Percentiles rank a stretch among this genome's conserved stretches.
phyloP scores from a whole-genome alignment of 768 basidiomycete species.

The Tricholoma furcatifolium region DNA sequence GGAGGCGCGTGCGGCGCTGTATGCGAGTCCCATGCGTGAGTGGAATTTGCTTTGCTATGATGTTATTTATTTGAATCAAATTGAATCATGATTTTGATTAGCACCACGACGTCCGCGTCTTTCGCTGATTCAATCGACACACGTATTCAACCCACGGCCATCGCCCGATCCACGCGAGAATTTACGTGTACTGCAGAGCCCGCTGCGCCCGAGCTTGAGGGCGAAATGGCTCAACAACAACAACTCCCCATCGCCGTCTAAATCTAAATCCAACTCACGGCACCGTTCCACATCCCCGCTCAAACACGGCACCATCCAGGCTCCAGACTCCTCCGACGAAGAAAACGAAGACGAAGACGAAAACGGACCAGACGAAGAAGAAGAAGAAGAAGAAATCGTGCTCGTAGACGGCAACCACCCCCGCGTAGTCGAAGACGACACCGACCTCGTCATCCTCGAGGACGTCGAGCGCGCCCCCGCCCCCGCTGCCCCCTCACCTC shows the following conservation, averaged over 20 bases:
- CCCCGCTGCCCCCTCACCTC: constrained; percentile 15
- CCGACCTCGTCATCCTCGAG: constrained; percentile 71
- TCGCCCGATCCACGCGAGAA: constrained; percentile 61
- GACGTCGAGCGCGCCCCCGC: constrained; percentile 42
- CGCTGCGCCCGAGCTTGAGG: constrained; percentile 39
- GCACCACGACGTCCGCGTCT: constrained; percentile 55
- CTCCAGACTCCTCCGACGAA: constrained; percentile 11
- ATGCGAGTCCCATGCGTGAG: constrained; percentile 49
- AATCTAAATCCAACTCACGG: constrained; percentile 17
- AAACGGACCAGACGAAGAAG: constrained; percentile 40
- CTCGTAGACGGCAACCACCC: constrained; percentile 68
- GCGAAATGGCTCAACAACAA: too few species aligned
- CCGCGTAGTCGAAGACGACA: constrained; percentile 67
- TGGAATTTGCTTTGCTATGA: constrained; percentile 13
- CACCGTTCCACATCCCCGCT: constrained; percentile 10
- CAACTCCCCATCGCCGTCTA: constrained; percentile 18
- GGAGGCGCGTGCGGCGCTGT: constrained; percentile 53
- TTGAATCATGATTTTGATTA: constrained; percentile 19
- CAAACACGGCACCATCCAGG: not conserved
- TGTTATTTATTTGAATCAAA: not conserved
- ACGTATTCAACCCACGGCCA: constrained; percentile 70
- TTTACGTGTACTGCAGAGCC: constrained; percentile 60
- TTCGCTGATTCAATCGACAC: constrained; percentile 73
- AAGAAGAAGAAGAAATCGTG: constrained; percentile 49
- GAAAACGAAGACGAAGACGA: constrained; percentile 36